Conservation (phyloP, 1,139 yeast genomes). For the Candida glucosophila region DNA sequence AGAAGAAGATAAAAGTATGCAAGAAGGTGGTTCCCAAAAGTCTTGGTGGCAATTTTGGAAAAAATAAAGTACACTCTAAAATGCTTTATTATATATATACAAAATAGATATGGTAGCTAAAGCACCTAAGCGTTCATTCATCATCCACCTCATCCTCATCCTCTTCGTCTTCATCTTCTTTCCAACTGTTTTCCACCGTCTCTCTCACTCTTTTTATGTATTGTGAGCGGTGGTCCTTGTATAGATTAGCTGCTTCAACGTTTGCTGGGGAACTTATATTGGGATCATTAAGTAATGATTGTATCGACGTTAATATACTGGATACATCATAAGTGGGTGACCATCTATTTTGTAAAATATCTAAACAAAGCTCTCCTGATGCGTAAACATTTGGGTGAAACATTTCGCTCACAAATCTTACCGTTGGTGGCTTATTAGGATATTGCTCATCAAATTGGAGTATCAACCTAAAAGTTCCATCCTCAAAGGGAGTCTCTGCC, state of each 20-base stretch:
- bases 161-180: constrained; percentile 49
- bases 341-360: constrained; percentile 95
- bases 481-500: constrained; percentile 95
- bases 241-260: constrained; percentile 94
- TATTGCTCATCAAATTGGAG: constrained; percentile 94
- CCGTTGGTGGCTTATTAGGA: constrained; percentile 94
- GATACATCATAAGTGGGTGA: constrained; percentile 98
- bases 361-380: constrained; percentile 90
- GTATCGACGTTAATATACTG: constrained; percentile 86
- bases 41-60: constrained; percentile 26
- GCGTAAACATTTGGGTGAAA: constrained; percentile 98
- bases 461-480: constrained; percentile 85
- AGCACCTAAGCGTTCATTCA: constrained; percentile 9
- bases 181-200: constrained; percentile 89
- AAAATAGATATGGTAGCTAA: constrained; percentile 1
- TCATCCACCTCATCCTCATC: constrained; percentile 63
- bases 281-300: constrained; percentile 87
- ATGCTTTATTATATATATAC: constrained; percentile 4
- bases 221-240: constrained; percentile 90
- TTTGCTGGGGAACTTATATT: constrained; percentile 96
- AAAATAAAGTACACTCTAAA: constrained; percentile 6
- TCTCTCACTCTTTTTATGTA: constrained; percentile 86
- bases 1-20: constrained; percentile 6
- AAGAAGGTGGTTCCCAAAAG: constrained; percentile 2
- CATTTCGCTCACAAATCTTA: constrained; percentile 87